Percentiles rank a stretch among this genome's conserved stretches.
Conservation (phyloP, 805 yeast species). For the Schwanniomyces polymorphus region DNA sequence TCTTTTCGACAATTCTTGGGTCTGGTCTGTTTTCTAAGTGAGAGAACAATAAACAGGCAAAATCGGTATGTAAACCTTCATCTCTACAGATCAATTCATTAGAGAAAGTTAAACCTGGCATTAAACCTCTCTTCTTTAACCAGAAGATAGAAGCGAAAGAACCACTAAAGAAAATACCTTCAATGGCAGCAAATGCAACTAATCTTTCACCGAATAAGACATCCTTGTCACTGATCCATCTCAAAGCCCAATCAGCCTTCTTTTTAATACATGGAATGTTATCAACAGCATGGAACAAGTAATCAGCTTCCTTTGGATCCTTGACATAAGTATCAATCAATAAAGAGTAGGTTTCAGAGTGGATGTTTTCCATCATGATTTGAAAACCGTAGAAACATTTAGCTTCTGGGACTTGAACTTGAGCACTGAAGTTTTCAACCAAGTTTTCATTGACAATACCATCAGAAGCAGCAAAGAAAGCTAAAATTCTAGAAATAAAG, state of each 20-base stretch:
- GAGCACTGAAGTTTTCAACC: conserved; percentile 96
- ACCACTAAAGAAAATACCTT: conserved; percentile 98
- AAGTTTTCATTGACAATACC: conserved; percentile 98
- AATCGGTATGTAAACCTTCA: conserved; percentile 98
- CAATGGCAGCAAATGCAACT: conserved; percentile 98
- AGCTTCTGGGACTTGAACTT: conserved; percentile 96
- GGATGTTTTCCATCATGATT: conserved; percentile 99
- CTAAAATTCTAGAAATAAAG: conserved; percentile 89
- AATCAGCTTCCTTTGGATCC: conserved; percentile 91
- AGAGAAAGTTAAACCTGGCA: conserved; percentile 98
- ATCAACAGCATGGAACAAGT: conserved; percentile 91
- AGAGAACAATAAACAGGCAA: conserved; percentile 92
- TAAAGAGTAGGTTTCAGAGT: conserved; percentile 94
- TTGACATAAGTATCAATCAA: conserved; percentile 93
- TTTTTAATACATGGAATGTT: conserved; percentile 94
- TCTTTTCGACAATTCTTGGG: conserved; percentile 72
- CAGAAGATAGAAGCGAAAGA: conserved; percentile 98
- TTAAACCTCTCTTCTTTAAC: conserved; percentile 97
- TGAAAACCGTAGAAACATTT: conserved; percentile 99
- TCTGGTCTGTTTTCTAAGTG: conserved; percentile 91
- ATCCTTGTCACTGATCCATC: conserved; percentile 90
- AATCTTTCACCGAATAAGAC: conserved; percentile 94
- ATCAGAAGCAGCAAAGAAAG: conserved; percentile 98
- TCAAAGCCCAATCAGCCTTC: conserved; percentile 98
- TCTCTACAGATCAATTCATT: conserved; percentile 97